phyloP scores from a whole-genome alignment of 1,284 basidiomycete genomes.

The Pascua sp. region DNA sequence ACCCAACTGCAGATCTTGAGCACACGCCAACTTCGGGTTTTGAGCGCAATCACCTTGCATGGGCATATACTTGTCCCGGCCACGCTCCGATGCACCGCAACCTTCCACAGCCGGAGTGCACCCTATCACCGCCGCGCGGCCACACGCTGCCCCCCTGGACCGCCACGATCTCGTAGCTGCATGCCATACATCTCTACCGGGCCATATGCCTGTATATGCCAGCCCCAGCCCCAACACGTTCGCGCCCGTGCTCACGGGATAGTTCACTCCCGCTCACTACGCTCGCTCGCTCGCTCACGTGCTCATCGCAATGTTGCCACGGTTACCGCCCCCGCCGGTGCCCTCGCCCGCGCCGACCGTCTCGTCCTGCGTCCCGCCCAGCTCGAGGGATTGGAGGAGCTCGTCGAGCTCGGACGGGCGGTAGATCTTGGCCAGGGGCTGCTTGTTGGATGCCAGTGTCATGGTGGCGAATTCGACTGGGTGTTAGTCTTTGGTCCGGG shows the following conservation, averaged over 20 bases:
- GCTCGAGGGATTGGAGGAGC: slow-evolving; percentile 73
- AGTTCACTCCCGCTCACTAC: not conserved
- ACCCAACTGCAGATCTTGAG: too few relatives aligned
- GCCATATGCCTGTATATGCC: not conserved
- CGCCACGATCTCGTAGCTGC: too few relatives aligned
- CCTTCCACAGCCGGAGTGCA: too few relatives aligned
- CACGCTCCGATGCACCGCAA: too few relatives aligned
- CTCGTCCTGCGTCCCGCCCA: slow-evolving; percentile 77
- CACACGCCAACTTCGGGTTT: too few relatives aligned
- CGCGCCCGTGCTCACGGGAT: too few relatives aligned
- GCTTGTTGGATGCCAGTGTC: slow-evolving; percentile 72
- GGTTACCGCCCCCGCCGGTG: slow-evolving; percentile 46
- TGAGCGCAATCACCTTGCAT: too few relatives aligned
- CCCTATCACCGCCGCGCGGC: too few relatives aligned
- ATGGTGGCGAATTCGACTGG: slow-evolving; percentile 94
- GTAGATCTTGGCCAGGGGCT: slow-evolving; percentile 89
- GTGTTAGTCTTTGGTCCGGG: not conserved
- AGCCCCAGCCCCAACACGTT: too few relatives aligned
- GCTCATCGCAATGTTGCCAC: slow-evolving; percentile 45
- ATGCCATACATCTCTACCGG: too few relatives aligned
- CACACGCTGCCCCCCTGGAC: too few relatives aligned
- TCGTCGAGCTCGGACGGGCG: slow-evolving; percentile 86
- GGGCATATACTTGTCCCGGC: too few relatives aligned
- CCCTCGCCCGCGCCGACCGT: slow-evolving; percentile 44
- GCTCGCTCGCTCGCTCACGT: slow-evolving; percentile 21